A percentile compares a stretch with the other conserved stretches of the same genome.
Evolutionary conservation across 129 eudicot genomes (phyloP).

Genomic region (Sambucus nigra): DNA sequence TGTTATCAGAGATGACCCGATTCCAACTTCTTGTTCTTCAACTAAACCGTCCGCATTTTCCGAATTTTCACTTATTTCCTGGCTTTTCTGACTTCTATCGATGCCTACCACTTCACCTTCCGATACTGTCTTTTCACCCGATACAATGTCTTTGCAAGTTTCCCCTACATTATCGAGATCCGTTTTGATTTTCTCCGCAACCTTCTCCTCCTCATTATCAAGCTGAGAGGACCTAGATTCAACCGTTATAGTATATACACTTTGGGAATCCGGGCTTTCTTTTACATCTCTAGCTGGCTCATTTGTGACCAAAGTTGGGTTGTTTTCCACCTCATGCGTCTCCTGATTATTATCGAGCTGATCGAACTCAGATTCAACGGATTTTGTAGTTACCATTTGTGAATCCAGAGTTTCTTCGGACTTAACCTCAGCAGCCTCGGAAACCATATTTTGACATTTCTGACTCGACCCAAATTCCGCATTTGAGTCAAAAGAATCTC

Average conservation of each 20-base stretch:
- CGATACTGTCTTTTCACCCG: constrained; percentile 1
- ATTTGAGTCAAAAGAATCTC: constrained; percentile 14
- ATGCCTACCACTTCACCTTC: neutral
- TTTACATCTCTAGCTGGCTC: neutral
- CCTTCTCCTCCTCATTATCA: constrained; percentile 8
- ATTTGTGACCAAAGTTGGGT: neutral
- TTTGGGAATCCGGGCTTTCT: neutral
- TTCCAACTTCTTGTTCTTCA: constrained; percentile 23
- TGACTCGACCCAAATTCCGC: constrained; percentile 17
- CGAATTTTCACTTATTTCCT: neutral
- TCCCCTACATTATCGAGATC: neutral
- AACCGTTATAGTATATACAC: neutral
- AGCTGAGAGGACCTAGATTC: neutral
- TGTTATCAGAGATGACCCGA: constrained; percentile 14
- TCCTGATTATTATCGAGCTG: constrained; percentile 10
- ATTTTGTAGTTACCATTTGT: constrained; percentile 8
- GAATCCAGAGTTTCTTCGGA: constrained; percentile 15
- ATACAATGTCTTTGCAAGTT: constrained; percentile 2
- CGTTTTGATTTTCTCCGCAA: constrained; percentile 3
- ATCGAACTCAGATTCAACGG: constrained; percentile 15
- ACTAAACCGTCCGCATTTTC: constrained; percentile 9
- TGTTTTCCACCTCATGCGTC: constrained; percentile 11
- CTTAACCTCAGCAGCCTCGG: constrained; percentile 25
- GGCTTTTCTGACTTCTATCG: neutral
- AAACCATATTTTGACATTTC: constrained; percentile 6